Percentiles rank a stretch among this genome's conserved stretches.
Evolutionary conservation across 1,284 basidiomycete species (phyloP).

Genomic region (Somion occarium): DNA sequence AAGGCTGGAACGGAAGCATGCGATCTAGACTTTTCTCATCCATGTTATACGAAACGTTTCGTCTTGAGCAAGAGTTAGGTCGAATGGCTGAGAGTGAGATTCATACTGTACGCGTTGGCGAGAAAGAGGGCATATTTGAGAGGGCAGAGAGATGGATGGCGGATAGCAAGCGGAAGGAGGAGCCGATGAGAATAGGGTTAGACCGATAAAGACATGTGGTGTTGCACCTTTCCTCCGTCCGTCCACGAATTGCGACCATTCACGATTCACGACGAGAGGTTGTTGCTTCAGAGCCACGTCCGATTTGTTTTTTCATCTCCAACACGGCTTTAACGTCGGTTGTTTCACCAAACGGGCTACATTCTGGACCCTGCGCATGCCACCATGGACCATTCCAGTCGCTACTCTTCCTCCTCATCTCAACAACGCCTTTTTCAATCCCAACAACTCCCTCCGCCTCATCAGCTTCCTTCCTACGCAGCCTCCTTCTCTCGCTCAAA

Average conservation of each 20-base stretch:
- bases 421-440: slow-evolving; percentile 13
- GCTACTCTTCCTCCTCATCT: slow-evolving; percentile 1
- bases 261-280: background rate
- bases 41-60: too few relatives aligned
- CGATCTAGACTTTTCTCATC: too few relatives aligned
- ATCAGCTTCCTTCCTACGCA: slow-evolving; percentile 19
- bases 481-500: slow-evolving; percentile 29
- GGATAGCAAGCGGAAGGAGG: background rate
- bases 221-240: background rate
- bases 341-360: background rate
- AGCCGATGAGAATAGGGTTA: background rate
- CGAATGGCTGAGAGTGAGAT: too few relatives aligned
- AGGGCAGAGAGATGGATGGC: background rate
- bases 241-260: background rate
- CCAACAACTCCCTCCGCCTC: slow-evolving; percentile 16
- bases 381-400: slow-evolving; percentile 11
- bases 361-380: background rate
- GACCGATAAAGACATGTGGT: background rate
- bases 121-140: too few relatives aligned
- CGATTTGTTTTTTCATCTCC: too few relatives aligned
- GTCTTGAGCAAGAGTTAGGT: too few relatives aligned
- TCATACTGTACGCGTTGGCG: too few relatives aligned
- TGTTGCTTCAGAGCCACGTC: too few relatives aligned
- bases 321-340: background rate
- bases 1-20: too few relatives aligned